Base-by-base conservation (phyloP, 352 stramenopile genomes). In the Phytophthora rubi region DNA sequence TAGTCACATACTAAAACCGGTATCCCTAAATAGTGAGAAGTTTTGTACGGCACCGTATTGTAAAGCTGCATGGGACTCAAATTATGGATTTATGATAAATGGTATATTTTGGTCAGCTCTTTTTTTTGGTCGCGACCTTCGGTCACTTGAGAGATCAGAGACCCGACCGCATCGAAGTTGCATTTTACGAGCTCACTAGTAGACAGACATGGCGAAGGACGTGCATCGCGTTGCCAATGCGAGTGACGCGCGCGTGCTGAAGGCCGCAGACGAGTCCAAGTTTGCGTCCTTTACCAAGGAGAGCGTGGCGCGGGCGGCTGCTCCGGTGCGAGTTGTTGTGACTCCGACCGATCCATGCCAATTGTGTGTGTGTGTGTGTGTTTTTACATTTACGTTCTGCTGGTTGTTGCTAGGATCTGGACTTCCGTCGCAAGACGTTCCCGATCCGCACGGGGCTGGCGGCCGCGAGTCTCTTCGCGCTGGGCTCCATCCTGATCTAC, bases 401-500 rank as follows among this genome's bases (percentile, higher is more conserved):
- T 70, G 39, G 48, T 59, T 26, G 9, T 26, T 51, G 23, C 1
- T 32, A 83, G 75, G 67, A 72, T 18, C 69, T 80, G 53, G 73
- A 84, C 5, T 74, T 69, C 54, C 76, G 82, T 45, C 76, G 70
- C 49, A 89, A 81, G 56, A 70, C 66, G 53, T 95, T 95, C 62
- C 88, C 88, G 1, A 59, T 94, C 21, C 86, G 88, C 63, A 95
- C 88, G 49, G 88, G 83, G 10, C 59, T 95, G 30, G 88, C 86
- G 10, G 88, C 88, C 1, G 59, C 86, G 47, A 82, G 77, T 75
- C 81, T 95, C 10, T 95, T 95, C 35, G 68, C 70, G 30, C 57
- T 95, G 18, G 88, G 88, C 16, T 93, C 83, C 9, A 68, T 93
- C 21, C 65, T 95, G 21, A 90, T 95, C 63, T 93, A 79, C 58